phyloP scores from a whole-genome alignment of 1,284 basidiomycete species.

The Megacollybia platyphylla region DNA sequence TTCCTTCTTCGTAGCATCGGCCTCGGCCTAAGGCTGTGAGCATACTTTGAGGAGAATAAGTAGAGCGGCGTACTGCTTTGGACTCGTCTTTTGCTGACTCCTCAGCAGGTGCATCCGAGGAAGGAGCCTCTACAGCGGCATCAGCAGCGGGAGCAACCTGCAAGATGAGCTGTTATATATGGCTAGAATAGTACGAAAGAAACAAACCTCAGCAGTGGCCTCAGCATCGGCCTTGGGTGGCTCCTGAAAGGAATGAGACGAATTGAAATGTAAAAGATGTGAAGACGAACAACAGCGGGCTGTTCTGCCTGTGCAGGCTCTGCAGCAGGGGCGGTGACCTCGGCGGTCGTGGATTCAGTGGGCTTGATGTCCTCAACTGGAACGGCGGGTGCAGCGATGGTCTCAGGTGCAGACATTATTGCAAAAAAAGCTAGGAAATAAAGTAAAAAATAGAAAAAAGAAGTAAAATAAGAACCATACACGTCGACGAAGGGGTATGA shows the following conservation, averaged over 20 bases:
- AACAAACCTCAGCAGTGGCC: slow-evolving; percentile 27
- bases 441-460: slow-evolving; percentile 10
- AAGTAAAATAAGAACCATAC: slow-evolving; percentile 10
- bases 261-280: slow-evolving; percentile 4
- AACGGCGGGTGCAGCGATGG: slow-evolving; percentile 25
- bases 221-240: slow-evolving; percentile 29
- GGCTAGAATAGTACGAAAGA: slow-evolving; percentile 7
- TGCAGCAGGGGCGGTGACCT: slow-evolving; percentile 20
- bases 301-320: slow-evolving; percentile 30
- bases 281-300: slow-evolving; percentile 19
- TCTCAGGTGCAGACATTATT: slow-evolving; percentile 73
- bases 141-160: slow-evolving; percentile 18
- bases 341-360: slow-evolving; percentile 23
- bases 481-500: slow-evolving; percentile 21
- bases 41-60: slow-evolving; percentile 8
- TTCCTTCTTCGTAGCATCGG: slow-evolving; percentile 49
- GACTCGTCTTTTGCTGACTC: slow-evolving; percentile 36
- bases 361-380: slow-evolving; percentile 42
- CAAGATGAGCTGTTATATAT: not conserved
- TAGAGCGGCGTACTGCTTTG: slow-evolving; percentile 37
- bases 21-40: slow-evolving; percentile 17
- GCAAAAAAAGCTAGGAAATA: slow-evolving; percentile 38
- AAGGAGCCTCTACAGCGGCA: slow-evolving; percentile 14
- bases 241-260: slow-evolving; percentile 22
- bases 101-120: slow-evolving; percentile 21